Percentiles rank a stretch among this genome's conserved stretches.
phyloP scores from a whole-genome alignment of 352 stramenopile genomes.

The Pythium insidiosum region DNA sequence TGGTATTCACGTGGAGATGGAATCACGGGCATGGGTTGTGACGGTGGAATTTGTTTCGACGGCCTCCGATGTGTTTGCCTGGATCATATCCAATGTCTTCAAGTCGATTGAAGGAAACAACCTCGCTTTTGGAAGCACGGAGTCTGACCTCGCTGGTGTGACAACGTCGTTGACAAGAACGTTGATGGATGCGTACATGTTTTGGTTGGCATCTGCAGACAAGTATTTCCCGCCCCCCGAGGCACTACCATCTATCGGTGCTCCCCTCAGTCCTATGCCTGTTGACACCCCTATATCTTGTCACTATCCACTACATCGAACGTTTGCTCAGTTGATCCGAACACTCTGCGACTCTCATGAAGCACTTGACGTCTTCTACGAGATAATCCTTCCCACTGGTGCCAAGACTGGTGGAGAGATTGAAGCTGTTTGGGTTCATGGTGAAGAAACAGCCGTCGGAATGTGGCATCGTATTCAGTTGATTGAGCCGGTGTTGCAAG shows the following conservation, averaged over 20 bases:
- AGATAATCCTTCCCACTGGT: too few species aligned
- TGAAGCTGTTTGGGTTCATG: constrained; percentile 61
- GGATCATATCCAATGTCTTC: constrained; percentile 75
- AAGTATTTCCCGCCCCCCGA: constrained; percentile 64
- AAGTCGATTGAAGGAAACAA: constrained; percentile 28
- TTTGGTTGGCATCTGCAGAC: constrained; percentile 64
- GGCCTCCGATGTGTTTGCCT: constrained; percentile 68
- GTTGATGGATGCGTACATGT: constrained; percentile 70
- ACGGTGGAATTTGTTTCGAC: constrained; percentile 82
- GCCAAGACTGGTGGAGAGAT: too few species aligned
- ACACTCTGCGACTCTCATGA: constrained; percentile 49
- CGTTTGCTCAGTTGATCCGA: constrained; percentile 64
- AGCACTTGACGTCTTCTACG: constrained; percentile 51
- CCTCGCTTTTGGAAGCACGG: not conserved
- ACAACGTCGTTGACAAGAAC: constrained; percentile 51
- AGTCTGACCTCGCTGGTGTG: constrained; percentile 14
- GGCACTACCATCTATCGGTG: constrained; percentile 48
- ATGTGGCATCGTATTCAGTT: constrained; percentile 80
- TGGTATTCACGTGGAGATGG: constrained; percentile 69
- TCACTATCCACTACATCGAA: constrained; percentile 75
- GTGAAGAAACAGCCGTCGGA: constrained; percentile 41
- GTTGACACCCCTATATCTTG: constrained; percentile 63
- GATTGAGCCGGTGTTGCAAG: constrained; percentile 69
- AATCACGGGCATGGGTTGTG: constrained; percentile 75
- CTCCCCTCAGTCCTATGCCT: constrained; percentile 41